These are phyloP conservation scores for Turnera subulata DNA, from an alignment of 345 rosid genomes.

Conservation along the genomic window DNA sequence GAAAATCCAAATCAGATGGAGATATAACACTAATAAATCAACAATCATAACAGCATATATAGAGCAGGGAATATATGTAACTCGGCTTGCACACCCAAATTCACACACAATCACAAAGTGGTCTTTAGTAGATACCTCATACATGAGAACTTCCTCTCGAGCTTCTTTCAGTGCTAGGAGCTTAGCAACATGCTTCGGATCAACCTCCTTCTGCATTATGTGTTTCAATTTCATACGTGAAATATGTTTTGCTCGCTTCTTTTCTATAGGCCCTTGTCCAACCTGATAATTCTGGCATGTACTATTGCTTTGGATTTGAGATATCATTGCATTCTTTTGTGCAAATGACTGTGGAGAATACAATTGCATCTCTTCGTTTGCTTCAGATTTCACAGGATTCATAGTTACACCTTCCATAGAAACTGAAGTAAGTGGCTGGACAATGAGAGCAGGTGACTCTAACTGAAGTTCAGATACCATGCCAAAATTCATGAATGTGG, in stretches of 20 bases:
- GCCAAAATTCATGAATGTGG: slow-evolving; percentile 15
- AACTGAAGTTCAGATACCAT: slow-evolving; percentile 30
- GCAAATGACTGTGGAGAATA: slow-evolving; percentile 37
- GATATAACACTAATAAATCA: no score
- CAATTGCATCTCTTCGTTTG: slow-evolving; percentile 36
- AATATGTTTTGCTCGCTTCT: slow-evolving; percentile 49
- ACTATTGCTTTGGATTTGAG: slow-evolving; percentile 46
- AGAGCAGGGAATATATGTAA: not conserved
- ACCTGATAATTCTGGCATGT: slow-evolving; percentile 42
- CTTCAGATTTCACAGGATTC: slow-evolving; percentile 42
- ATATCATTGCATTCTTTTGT: slow-evolving; percentile 52
- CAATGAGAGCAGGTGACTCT: slow-evolving; percentile 37
- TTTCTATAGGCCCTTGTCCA: slow-evolving; percentile 39
- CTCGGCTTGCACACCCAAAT: not conserved
- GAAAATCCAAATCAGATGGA: no score
- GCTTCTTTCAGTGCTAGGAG: slow-evolving; percentile 62
- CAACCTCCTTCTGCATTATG: slow-evolving; percentile 44
- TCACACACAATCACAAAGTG: not conserved
- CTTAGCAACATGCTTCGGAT: slow-evolving; percentile 50
- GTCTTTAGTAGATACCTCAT: slow-evolving; percentile 45
- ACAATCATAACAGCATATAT: no score
- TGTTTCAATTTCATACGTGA: slow-evolving; percentile 51
- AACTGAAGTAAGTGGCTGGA: slow-evolving; percentile 35
- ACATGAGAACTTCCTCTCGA: slow-evolving; percentile 60
- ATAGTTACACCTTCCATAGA: slow-evolving; percentile 37